Percentiles rank a stretch among this genome's conserved stretches.
Conservation (phyloP, 2,329 filamentous ascomycete species). For the Ampelomyces quisqualis region DNA sequence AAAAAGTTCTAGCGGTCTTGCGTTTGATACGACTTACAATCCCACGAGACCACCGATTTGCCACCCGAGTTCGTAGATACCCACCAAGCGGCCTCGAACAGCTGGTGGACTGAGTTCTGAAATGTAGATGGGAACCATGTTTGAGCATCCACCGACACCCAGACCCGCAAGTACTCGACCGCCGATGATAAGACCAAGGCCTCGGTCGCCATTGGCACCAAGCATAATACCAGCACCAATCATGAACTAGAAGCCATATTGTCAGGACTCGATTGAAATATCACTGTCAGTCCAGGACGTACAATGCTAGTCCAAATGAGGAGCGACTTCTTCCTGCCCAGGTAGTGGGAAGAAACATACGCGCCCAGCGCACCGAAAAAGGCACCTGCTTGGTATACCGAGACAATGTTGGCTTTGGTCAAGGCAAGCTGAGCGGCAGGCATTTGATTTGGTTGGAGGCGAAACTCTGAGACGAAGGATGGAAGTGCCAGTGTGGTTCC, state of each 20-base stretch:
- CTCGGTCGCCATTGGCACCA: slow-evolving; percentile 47
- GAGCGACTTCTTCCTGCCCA: slow-evolving; percentile 67
- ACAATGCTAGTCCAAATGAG: slow-evolving; percentile 58
- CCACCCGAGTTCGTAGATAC: slow-evolving; percentile 53
- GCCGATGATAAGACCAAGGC: slow-evolving; percentile 60
- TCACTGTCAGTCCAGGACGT: neutral
- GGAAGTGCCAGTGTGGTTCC: slow-evolving; percentile 69
- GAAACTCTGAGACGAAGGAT: slow-evolving; percentile 70
- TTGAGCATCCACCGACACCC: slow-evolving; percentile 58
- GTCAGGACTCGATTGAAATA: neutral
- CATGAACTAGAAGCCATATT: slow-evolving; percentile 52
- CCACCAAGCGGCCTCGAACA: slow-evolving; percentile 59
- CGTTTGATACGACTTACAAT: slow-evolving; percentile 26
- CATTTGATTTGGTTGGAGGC: slow-evolving; percentile 54
- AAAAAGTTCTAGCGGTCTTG: slow-evolving; percentile 47
- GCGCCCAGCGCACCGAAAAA: slow-evolving; percentile 67
- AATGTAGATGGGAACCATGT: slow-evolving; percentile 62
- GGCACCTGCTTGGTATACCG: slow-evolving; percentile 77
- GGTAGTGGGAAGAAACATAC: slow-evolving; percentile 65
- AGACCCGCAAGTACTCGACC: slow-evolving; percentile 61
- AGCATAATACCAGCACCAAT: slow-evolving; percentile 72
- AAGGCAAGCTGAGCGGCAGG: slow-evolving; percentile 54
- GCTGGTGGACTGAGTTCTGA: slow-evolving; percentile 60
- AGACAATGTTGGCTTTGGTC: slow-evolving; percentile 74
- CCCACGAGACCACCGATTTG: slow-evolving; percentile 44